These are phyloP conservation scores for Leishmania amazonensis DNA, from an alignment of 208 protist species.

Conservation along the genomic window DNA sequence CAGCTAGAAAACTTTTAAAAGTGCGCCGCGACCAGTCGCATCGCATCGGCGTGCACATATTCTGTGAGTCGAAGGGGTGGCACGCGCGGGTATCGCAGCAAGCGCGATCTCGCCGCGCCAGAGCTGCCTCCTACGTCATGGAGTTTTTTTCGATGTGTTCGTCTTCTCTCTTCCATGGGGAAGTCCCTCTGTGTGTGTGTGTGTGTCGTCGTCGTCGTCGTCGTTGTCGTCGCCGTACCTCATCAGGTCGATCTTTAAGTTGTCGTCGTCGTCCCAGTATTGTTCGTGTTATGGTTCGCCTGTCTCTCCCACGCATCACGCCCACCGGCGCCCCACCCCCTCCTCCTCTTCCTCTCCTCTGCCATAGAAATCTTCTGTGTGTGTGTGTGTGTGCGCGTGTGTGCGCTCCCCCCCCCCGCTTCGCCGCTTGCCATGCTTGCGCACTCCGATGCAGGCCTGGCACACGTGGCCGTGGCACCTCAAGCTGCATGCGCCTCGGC, in stretches of 20 bases:
- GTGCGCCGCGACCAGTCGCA: background rate
- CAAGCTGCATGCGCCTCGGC: no score
- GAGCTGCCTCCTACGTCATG: background rate
- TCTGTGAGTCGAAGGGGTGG: no score
- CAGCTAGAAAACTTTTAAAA: background rate
- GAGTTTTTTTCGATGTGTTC: background rate
- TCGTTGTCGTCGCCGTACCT: background rate
- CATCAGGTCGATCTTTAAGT: background rate
- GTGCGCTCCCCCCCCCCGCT: no score
- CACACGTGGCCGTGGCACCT: no score
- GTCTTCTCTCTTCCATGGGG: conserved; percentile 2
- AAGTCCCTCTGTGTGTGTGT: conserved; percentile 6
- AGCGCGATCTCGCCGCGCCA: no score
- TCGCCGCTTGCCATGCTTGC: background rate
- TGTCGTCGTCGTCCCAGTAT: background rate
- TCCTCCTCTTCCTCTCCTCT: background rate
- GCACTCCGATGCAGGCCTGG: background rate
- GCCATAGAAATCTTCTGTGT: background rate
- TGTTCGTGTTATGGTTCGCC: no score
- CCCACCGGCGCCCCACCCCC: no score
- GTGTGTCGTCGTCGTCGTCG: background rate
- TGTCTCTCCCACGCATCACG: background rate
- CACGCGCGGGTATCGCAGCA: no score
- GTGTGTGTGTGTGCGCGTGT: no score
- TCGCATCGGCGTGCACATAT: no score